These are phyloP conservation scores for Rhodamnia rubescens DNA, from an alignment of 345 rosid genomes.

Conservation along the genomic window DNA sequence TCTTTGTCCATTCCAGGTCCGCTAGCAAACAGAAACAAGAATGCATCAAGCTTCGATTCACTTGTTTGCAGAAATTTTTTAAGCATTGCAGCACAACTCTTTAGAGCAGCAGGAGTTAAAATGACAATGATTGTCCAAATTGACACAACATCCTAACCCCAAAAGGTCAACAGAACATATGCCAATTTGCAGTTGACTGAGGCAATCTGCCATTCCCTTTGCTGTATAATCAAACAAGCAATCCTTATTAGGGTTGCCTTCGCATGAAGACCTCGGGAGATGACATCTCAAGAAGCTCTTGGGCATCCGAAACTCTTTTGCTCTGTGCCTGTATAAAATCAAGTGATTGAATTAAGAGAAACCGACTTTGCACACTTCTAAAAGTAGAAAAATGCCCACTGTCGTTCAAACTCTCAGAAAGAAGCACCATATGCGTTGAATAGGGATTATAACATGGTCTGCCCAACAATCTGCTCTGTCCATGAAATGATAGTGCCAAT, in stretches of 20 bases:
- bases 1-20: neutral
- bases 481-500: slow-evolving; percentile 78
- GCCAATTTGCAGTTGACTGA: slow-evolving; percentile 41
- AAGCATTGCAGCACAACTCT: slow-evolving; percentile 68
- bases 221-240: slow-evolving; percentile 48
- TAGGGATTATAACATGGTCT: slow-evolving; percentile 61
- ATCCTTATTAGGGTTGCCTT: slow-evolving; percentile 51
- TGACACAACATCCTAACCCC: slow-evolving; percentile 68
- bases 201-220: slow-evolving; percentile 39
- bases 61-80: slow-evolving; percentile 47
- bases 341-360: slow-evolving; percentile 6
- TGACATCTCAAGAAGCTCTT: slow-evolving; percentile 67
- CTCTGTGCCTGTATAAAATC: slow-evolving; percentile 39
- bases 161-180: slow-evolving; percentile 22
- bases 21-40: slow-evolving; percentile 9
- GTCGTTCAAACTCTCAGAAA: neutral
- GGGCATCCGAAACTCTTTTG: slow-evolving; percentile 64
- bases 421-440: slow-evolving; percentile 43
- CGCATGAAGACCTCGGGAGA: slow-evolving; percentile 84
- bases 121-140: slow-evolving; percentile 83
- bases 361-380: neutral
- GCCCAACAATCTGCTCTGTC: slow-evolving; percentile 88
- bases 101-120: slow-evolving; percentile 51
- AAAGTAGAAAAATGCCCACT: neutral
- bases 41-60: slow-evolving; percentile 62